Evolutionary conservation across 768 basidiomycete genomes (phyloP), one percentile per base, ranked within the genome.

Genomic region (Leccinum subgranulosum): DNA sequence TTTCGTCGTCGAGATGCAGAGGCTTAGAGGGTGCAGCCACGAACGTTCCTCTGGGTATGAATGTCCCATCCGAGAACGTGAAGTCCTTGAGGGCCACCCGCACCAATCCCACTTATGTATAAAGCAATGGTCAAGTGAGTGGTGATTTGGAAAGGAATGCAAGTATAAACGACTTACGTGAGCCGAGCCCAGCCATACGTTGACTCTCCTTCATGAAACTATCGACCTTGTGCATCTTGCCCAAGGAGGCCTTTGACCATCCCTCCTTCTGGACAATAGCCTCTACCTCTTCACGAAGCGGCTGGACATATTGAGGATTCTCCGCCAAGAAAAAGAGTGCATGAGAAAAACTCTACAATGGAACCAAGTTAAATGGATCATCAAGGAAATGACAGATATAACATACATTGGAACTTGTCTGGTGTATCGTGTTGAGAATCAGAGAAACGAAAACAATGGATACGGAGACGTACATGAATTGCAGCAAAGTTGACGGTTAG

Each of bases 51-150:
- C 33, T 49, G 25, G 49, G 49, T 29, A 49, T 49, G 10, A 23
- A 50, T 3, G 74, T 76, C 14, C 75, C 75, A 54, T 77, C 72
- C 0, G 75, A 75, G 58, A 77, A 69, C 1, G 72, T 73, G 62
- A 71, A 61, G 55, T 71, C 65, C 48, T 68, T 67, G 29, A 69
- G 54, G 5, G 72, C 73, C 46, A 65, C 69, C 21, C 77, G 73
- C 23, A 53, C 59, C 65, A 77, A 52, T 57, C 60, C 56, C 45
- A 73, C 73, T 72, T 41, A 53, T 11, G 19, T 2, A 28, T 23
- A 4, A 23, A 23, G 12, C 4, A 8, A 45, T 19, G 17, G 6
- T 45, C n/a, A 54, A 25, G 47, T 28, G 14, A 28, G 29, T 5
- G 4, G 29, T 47, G 19, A 3, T 9, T 15, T 23, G 15, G 8